These are phyloP conservation scores for Mucor piriformis DNA, from an alignment of 371 early-diverging fungal species.

Conservation along the genomic window DNA sequence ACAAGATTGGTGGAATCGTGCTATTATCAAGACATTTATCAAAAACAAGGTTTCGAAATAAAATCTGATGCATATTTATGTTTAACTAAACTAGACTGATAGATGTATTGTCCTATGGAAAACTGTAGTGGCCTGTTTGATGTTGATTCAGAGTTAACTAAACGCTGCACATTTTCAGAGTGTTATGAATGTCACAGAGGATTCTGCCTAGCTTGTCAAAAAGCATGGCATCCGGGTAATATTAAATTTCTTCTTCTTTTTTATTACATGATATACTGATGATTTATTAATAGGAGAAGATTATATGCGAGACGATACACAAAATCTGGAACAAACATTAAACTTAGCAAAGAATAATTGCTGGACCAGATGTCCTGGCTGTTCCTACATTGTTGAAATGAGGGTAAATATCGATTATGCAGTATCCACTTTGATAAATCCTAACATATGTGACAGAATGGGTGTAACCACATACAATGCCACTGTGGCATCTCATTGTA, in stretches of 20 bases:
- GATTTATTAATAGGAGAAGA: conserved; percentile 8
- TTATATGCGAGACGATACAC: conserved; percentile 11
- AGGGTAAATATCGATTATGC: conserved; percentile 9
- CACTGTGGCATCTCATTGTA: not conserved
- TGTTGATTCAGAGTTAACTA: not conserved
- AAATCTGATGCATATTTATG: too few species aligned
- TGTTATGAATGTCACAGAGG: conserved; percentile 27
- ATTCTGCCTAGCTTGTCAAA: conserved; percentile 24
- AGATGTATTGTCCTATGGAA: conserved; percentile 18
- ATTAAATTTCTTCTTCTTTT: not conserved
- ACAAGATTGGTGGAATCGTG: conserved; percentile 16
- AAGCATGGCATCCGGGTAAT: not conserved
- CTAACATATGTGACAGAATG: conserved; percentile 1
- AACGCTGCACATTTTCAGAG: conserved; percentile 20
- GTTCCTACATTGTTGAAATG: conserved; percentile 12
- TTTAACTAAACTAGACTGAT: too few species aligned
- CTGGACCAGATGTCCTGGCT: conserved; percentile 26
- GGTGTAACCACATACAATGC: conserved; percentile 8
- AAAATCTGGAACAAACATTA: conserved; percentile 5
- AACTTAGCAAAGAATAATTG: not conserved
- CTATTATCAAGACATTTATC: conserved; percentile 3
- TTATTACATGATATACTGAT: conserved; percentile 7
- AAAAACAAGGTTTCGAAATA: conserved; percentile 14
- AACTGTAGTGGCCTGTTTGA: conserved; percentile 22
- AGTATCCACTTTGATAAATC: not conserved